Evolutionary conservation across 345 rosid genomes (phyloP).

Genomic region (Moricandia moricandioides): DNA sequence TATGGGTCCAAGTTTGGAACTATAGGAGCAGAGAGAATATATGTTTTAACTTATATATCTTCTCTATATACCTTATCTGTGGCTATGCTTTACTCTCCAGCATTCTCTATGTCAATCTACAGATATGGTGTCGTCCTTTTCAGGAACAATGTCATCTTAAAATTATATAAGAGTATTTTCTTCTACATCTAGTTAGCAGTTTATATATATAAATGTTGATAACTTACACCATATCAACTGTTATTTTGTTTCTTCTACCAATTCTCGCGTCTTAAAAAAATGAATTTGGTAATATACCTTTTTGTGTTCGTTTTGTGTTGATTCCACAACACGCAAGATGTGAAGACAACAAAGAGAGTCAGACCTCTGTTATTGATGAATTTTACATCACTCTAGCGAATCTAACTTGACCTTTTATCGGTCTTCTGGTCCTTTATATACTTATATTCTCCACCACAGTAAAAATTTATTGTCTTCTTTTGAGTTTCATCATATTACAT

Average conservation of each 20-base stretch:
- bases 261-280: neutral
- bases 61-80: neutral
- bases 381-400: conserved; percentile 23
- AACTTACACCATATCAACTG: neutral
- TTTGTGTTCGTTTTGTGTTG: conserved; percentile 1
- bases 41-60: neutral
- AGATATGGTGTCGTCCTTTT: neutral
- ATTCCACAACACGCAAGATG: conserved; percentile 26
- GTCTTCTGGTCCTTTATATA: conserved; percentile 26
- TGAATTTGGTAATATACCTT: neutral
- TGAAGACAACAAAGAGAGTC: conserved; percentile 23
- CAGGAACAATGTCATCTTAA: neutral
- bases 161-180: neutral
- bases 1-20: conserved; percentile 20
- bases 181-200: neutral
- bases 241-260: neutral
- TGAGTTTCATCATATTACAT: neutral
- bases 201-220: neutral
- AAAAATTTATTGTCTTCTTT: neutral
- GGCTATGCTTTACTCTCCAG: conserved; percentile 23
- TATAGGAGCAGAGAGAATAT: conserved; percentile 14
- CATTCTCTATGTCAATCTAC: conserved; percentile 9
- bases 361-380: conserved; percentile 27
- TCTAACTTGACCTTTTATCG: conserved; percentile 18
- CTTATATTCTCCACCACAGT: conserved; percentile 26